Conservation (phyloP, 805 yeast genomes). For the Lachancea dasiensis region DNA sequence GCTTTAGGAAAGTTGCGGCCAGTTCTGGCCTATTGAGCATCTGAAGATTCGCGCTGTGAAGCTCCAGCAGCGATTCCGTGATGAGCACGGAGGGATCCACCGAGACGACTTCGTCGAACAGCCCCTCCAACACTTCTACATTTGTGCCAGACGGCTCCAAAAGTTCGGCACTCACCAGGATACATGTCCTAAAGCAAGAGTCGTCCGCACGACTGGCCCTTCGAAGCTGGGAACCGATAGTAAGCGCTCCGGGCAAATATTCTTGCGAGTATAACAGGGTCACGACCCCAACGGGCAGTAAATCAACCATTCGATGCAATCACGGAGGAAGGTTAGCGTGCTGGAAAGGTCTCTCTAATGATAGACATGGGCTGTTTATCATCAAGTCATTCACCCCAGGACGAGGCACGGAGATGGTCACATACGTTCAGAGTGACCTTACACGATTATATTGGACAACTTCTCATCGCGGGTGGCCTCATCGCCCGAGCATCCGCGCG, state of each 20-base stretch:
- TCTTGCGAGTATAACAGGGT: slow-evolving; percentile 45
- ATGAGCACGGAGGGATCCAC: slow-evolving; percentile 12
- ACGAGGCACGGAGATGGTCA: no score
- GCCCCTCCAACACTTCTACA: slow-evolving; percentile 14
- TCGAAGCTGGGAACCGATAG: slow-evolving; percentile 39
- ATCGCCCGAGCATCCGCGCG: no score
- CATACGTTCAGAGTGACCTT: no score
- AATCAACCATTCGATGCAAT: no score
- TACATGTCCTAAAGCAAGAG: slow-evolving; percentile 11
- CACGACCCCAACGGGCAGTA: slow-evolving; percentile 32
- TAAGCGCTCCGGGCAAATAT: slow-evolving; percentile 54
- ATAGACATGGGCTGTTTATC: no score
- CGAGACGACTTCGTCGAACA: slow-evolving; percentile 27
- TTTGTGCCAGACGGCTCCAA: slow-evolving; percentile 16
- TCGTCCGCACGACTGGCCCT: no score
- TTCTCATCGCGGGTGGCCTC: no score
- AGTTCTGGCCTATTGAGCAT: slow-evolving; percentile 47
- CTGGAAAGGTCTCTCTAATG: no score
- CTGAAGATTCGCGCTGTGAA: slow-evolving; percentile 26
- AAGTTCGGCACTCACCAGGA: slow-evolving; percentile 21
- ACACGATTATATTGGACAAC: no score
- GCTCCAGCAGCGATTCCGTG: slow-evolving; percentile 1
- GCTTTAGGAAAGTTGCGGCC: slow-evolving; percentile 45
- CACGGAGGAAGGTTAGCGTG: no score
- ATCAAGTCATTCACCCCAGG: no score